These are phyloP conservation scores for Diaporthe destruens DNA, from an alignment of 2,329 filamentous ascomycete species.

Conservation along the genomic window DNA sequence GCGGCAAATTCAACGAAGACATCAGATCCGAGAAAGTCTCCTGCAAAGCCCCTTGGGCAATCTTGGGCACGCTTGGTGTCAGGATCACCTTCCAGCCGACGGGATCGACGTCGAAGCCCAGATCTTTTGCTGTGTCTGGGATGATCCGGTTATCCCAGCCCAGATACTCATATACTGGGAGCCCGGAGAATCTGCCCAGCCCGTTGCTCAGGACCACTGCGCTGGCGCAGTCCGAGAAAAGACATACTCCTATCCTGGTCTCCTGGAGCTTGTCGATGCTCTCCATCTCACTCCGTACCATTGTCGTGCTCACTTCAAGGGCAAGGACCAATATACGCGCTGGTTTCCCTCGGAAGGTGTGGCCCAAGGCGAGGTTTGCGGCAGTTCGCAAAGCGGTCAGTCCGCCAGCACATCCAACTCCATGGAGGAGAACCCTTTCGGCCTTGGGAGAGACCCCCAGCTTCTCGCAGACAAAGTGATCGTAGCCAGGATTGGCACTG, in stretches of 20 bases:
- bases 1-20: conserved; percentile 51
- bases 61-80: conserved; percentile 69
- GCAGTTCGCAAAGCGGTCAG: conserved; percentile 73
- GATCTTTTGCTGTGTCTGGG: conserved; percentile 70
- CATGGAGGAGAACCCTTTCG: conserved; percentile 75
- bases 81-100: conserved; percentile 77
- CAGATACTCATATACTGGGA: conserved; percentile 69
- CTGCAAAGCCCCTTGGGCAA: conserved; percentile 64
- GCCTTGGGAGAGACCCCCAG: conserved; percentile 69
- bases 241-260: conserved; percentile 72
- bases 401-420: conserved; percentile 75
- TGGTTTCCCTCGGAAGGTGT: conserved; percentile 67
- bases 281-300: conserved; percentile 75
- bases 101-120: conserved; percentile 75
- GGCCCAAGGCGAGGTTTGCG: conserved; percentile 74
- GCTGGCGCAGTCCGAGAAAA: conserved; percentile 80
- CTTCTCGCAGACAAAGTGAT: conserved; percentile 72
- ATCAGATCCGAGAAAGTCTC: conserved; percentile 69
- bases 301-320: conserved; percentile 71
- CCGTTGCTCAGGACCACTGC: conserved; percentile 74
- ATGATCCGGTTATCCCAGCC: conserved; percentile 75
- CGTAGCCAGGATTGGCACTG: conserved; percentile 77
- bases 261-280: conserved; percentile 70
- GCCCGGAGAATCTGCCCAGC: conserved; percentile 58
- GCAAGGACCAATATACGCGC: conserved; percentile 76